Evolutionary conservation across 2,329 filamentous ascomycete species (phyloP), one percentile per base, ranked within the genome.

Genomic region (Mycogone perniciosa): DNA sequence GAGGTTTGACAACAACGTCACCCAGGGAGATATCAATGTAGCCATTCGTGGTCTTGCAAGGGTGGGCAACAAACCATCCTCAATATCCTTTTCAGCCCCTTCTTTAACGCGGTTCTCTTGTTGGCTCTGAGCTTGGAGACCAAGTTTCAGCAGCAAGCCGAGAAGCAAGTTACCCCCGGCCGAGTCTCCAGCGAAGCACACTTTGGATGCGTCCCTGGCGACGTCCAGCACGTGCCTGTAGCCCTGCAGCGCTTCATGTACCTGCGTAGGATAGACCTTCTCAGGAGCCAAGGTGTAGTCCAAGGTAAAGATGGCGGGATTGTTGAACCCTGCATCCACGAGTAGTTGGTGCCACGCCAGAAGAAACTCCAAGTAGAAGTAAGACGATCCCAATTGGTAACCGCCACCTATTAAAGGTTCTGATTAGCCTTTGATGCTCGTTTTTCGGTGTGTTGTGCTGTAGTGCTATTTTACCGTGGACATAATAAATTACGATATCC

Each of bases 301-400:
- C 5, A 93, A 73, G 1, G 85, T 82, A 62, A 93, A 89, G 4
- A 93, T 77, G 26, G 86, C 85, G 0, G 89, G 89, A 61, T 91
- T 93, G 7, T 71, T 65, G 64, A 86, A 92, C 1, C 85, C 86
- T 13, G 75, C 71, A 46, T 77, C 70, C 50, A 80, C 75, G 37
- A 95, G 74, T 13, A 89, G 70, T 40, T 76, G 73, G 9, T 88
- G 71, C 84, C 85, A 89, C 7, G 82, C 79, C 48, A 92, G 71
- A 3, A 95, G 74, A 58, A 92, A 93, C 61, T 95, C 89, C 34
- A 91, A 78, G 65, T 95, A 95, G 66, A 95, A 95, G 69, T 86
- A 87, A 13, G 79, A 75, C 9, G 86, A 89, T 3, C 89, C 89
- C 84, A 95, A 88, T 6, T 82, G 81, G 64, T 95, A 93, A 0